A percentile compares a stretch with the other conserved stretches of the same genome.
Evolutionary conservation across 805 yeast genomes (phyloP).

Genomic region (Teunomyces atbi): DNA sequence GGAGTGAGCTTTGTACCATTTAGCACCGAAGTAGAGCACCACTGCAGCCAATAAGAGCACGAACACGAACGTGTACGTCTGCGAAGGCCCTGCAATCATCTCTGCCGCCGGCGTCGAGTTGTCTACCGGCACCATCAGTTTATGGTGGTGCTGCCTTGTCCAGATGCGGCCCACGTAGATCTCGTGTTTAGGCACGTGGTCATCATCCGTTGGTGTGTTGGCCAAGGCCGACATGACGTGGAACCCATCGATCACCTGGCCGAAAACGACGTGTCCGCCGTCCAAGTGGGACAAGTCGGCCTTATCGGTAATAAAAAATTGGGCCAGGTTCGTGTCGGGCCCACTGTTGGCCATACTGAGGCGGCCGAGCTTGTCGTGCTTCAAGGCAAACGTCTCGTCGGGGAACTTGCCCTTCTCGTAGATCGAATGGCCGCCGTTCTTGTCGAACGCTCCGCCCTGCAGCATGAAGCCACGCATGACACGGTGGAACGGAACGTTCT

Average conservation of each 20-base stretch:
- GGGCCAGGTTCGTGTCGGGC: conserved; percentile 23
- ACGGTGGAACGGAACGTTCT: conserved; percentile 29
- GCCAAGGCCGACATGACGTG: conserved; percentile 17
- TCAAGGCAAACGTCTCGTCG: conserved; percentile 23
- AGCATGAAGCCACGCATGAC: conserved; percentile 36
- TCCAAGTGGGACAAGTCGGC: conserved; percentile 17
- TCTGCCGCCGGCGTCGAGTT: background rate
- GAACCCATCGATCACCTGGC: conserved; percentile 25
- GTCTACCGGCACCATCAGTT: background rate
- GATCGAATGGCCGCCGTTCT: conserved; percentile 17
- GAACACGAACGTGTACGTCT: background rate
- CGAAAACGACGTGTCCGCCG: conserved; percentile 26
- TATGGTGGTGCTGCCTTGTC: background rate
- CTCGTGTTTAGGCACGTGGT: background rate
- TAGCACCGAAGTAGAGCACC: background rate
- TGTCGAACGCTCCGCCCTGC: conserved; percentile 37
- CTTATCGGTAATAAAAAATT: conserved; percentile 22
- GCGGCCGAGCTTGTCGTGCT: conserved; percentile 24
- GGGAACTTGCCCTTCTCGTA: conserved; percentile 11
- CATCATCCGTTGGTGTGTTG: background rate
- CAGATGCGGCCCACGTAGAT: conserved; percentile 12
- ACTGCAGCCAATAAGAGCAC: background rate
- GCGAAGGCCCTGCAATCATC: background rate
- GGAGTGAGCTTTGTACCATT: background rate
- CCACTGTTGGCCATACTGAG: conserved; percentile 26